Evolutionary conservation across 1,139 yeast genomes (phyloP).

Genomic region (Meyerozyma sp.): DNA sequence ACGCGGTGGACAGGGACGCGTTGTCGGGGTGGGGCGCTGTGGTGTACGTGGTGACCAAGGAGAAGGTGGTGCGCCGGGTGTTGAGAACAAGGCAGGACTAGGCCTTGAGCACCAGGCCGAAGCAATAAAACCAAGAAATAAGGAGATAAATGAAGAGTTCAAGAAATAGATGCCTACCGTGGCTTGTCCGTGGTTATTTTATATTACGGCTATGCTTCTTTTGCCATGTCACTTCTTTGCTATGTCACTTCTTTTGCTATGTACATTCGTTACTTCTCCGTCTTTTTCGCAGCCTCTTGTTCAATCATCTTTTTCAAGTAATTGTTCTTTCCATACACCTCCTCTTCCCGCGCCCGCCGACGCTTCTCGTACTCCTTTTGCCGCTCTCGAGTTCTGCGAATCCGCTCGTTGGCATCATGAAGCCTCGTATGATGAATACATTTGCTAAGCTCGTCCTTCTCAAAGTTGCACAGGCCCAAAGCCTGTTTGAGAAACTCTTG

Average conservation of each 20-base stretch:
- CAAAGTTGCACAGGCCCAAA: constrained; percentile 82
- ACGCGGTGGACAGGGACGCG: constrained; percentile 97
- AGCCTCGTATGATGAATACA: constrained; percentile 80
- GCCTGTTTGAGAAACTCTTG: constrained; percentile 66
- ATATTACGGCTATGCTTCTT: too few relatives aligned
- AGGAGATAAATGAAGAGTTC: too few relatives aligned
- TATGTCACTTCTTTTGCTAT: neutral
- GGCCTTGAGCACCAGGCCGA: constrained; percentile 1
- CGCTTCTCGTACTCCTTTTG: constrained; percentile 49
- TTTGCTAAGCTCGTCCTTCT: constrained; percentile 69
- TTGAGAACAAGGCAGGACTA: constrained; percentile 92
- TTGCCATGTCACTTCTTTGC: too few relatives aligned
- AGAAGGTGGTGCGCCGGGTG: constrained; percentile 79
- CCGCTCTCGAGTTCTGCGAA: constrained; percentile 51
- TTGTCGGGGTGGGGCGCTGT: constrained; percentile 98
- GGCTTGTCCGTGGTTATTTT: too few relatives aligned
- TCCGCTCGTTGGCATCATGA: constrained; percentile 60
- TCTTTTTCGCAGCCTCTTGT: constrained; percentile 18
- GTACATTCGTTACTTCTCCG: neutral
- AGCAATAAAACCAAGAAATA: too few relatives aligned
- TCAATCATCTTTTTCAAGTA: constrained; percentile 65
- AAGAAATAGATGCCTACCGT: too few relatives aligned
- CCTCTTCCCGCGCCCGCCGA: constrained; percentile 65
- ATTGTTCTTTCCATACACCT: constrained; percentile 72
- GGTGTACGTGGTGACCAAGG: constrained; percentile 89